Percentiles rank a stretch among this genome's conserved stretches.
Conservation (phyloP, 352 stramenopile species). For the Phytophthora fragariae region DNA sequence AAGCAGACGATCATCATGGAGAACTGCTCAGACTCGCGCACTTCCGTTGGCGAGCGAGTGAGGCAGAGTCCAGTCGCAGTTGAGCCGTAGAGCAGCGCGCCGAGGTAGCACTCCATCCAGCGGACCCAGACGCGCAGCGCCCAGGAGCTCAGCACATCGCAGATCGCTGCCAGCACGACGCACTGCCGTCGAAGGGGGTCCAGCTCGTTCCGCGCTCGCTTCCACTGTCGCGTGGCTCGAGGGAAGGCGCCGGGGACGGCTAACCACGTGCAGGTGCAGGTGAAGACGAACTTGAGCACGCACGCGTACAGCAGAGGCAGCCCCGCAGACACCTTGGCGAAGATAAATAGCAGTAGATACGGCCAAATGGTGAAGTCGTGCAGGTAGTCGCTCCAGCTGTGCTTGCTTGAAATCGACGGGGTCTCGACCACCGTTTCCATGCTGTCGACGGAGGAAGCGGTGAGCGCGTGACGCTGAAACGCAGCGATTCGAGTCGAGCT, state of each 20-base stretch:
- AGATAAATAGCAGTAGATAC: conserved; percentile 69
- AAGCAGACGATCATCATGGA: conserved; percentile 61
- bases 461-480: conserved; percentile 38
- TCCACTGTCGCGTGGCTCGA: conserved; percentile 62
- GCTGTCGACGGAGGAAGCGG: conserved; percentile 6
- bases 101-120: conserved; percentile 63
- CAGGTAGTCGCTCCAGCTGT: conserved; percentile 61
- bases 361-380: conserved; percentile 81
- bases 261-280: conserved; percentile 74
- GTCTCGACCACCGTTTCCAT: conserved; percentile 6
- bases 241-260: conserved; percentile 64
- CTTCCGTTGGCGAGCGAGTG: conserved; percentile 51
- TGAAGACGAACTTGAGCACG: conserved; percentile 73
- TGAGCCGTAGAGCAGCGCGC: conserved; percentile 33
- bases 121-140: conserved; percentile 63
- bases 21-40: conserved; percentile 70
- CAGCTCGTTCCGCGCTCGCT: conserved; percentile 53
- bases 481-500: conserved; percentile 43
- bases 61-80: conserved; percentile 37
- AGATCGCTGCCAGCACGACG: conserved; percentile 59
- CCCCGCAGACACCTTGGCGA: conserved; percentile 49
- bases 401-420: conserved; percentile 9
- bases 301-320: conserved; percentile 59
- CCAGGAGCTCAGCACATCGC: conserved; percentile 72
- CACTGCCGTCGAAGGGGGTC: conserved; percentile 57